A percentile compares a stretch with the other conserved stretches of the same genome.
Evolutionary conservation across 768 basidiomycete species (phyloP).

Genomic region (Termitomyces sp.): DNA sequence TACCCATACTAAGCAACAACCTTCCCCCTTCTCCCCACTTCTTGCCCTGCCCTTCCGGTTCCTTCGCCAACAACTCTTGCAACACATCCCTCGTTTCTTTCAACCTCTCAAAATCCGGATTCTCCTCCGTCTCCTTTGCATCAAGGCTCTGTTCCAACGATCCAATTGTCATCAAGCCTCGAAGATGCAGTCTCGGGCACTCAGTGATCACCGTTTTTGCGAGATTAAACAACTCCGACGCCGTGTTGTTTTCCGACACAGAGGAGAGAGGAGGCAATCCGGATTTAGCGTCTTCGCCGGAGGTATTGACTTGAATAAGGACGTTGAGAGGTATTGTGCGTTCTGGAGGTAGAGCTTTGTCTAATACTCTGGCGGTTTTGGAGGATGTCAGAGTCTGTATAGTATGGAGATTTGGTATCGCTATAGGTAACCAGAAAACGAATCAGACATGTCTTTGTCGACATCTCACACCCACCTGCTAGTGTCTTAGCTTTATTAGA

Average conservation of each 20-base stretch:
- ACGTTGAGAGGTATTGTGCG: constrained; percentile 65
- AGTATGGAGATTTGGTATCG: constrained; percentile 80
- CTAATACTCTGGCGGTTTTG: constrained; percentile 75
- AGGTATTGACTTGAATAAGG: constrained; percentile 93
- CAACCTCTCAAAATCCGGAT: constrained; percentile 71
- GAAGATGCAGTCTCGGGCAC: constrained; percentile 72
- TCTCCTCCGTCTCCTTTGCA: constrained; percentile 38
- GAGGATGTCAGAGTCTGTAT: constrained; percentile 82
- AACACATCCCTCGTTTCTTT: constrained; percentile 59
- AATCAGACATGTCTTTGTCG: background rate
- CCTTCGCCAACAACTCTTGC: constrained; percentile 32
- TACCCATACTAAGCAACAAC: constrained; percentile 85
- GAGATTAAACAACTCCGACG: constrained; percentile 55
- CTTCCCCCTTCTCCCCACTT: constrained; percentile 48
- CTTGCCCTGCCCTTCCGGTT: constrained; percentile 17
- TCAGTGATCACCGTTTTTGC: constrained; percentile 62
- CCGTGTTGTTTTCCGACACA: constrained; percentile 19
- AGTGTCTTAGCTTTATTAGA: constrained; percentile 91
- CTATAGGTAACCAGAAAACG: constrained; percentile 30
- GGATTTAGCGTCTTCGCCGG: constrained; percentile 86
- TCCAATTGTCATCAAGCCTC: constrained; percentile 97
- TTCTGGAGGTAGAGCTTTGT: constrained; percentile 61
- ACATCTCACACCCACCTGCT: constrained; percentile 47
- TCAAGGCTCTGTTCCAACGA: constrained; percentile 65
- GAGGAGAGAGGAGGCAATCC: constrained; percentile 62